Evolutionary conservation across 208 protist genomes (phyloP).

Genomic region (Herpetomonas muscarum): DNA sequence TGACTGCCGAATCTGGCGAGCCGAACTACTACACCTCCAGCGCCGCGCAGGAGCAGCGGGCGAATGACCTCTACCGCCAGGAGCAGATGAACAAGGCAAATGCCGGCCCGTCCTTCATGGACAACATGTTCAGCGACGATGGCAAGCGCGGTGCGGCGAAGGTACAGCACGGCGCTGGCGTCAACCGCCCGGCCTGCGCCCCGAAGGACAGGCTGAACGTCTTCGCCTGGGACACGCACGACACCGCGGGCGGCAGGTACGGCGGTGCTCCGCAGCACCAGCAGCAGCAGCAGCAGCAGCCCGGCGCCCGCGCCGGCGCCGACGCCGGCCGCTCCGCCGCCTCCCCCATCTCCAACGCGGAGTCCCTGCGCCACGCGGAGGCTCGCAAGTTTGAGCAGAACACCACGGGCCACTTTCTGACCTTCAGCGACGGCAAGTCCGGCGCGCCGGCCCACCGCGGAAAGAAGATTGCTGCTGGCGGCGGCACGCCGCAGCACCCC

Average conservation of each 20-base stretch:
- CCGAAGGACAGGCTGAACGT: slow-evolving; percentile 56
- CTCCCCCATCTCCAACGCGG: background rate
- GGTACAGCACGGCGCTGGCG: slow-evolving; percentile 6
- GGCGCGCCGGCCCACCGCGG: background rate
- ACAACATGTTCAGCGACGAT: slow-evolving; percentile 42
- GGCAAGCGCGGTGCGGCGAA: slow-evolving; percentile 8
- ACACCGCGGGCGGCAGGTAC: slow-evolving; percentile 2
- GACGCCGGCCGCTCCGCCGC: background rate
- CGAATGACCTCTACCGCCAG: slow-evolving; percentile 13
- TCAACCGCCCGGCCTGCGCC: slow-evolving; percentile 7
- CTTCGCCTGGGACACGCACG: slow-evolving; percentile 65
- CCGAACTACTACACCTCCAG: slow-evolving; percentile 15
- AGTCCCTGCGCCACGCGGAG: background rate
- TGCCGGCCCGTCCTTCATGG: slow-evolving; percentile 35
- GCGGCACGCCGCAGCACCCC: no score
- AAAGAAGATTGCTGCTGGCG: no score
- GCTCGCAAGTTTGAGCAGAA: slow-evolving; percentile 38
- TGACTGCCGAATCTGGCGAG: slow-evolving; percentile 29
- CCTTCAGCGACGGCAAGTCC: slow-evolving; percentile 49
- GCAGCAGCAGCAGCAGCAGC: slow-evolving; percentile 1
- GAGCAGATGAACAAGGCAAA: slow-evolving; percentile 35
- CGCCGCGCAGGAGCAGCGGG: slow-evolving; percentile 1
- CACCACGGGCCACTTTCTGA: slow-evolving; percentile 51
- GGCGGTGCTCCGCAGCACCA: background rate
- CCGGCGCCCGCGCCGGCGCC: slow-evolving; percentile 7